Conservation (phyloP, 306 rosid genomes). For the Dryas drummondii region DNA sequence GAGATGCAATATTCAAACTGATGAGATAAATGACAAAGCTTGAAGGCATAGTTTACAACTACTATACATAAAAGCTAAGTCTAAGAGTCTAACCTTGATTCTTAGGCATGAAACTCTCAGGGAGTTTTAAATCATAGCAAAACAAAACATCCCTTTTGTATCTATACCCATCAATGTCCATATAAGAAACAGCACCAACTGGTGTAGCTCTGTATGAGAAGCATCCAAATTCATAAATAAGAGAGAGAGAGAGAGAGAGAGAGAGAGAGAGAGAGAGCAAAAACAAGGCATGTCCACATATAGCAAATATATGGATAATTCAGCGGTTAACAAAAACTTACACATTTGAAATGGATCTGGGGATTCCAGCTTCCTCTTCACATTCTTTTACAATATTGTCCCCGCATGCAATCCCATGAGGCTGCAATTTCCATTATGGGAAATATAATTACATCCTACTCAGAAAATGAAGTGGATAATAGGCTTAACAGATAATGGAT, state of each 20-base stretch:
- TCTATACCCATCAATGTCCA: conserved; percentile 74
- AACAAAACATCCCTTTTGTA: conserved; percentile 76
- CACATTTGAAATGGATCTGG: conserved; percentile 64
- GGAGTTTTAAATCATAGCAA: conserved; percentile 88
- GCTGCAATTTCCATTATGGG: conserved; percentile 46
- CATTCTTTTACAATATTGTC: conserved; percentile 90
- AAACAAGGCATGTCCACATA: neutral
- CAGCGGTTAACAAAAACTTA: conserved; percentile 30
- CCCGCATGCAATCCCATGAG: conserved; percentile 68
- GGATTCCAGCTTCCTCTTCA: conserved; percentile 95
- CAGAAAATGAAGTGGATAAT: conserved; percentile 12
- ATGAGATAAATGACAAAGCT: neutral
- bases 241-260: neutral
- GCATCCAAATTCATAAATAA: conserved; percentile 20
- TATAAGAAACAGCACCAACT: conserved; percentile 75
- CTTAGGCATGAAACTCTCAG: conserved; percentile 63
- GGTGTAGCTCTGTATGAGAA: conserved; percentile 61
- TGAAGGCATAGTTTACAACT: conserved; percentile 12
- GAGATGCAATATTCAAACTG: neutral
- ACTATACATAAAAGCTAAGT: conserved; percentile 7
- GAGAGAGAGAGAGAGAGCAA: neutral
- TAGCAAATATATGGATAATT: neutral
- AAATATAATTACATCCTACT: conserved; percentile 3
- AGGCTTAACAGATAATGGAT: conserved; percentile 13
- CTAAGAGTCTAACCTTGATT: conserved; percentile 59